Evolutionary conservation across 768 basidiomycete species (phyloP).

Genomic region (Agrocybe chaxingu): DNA sequence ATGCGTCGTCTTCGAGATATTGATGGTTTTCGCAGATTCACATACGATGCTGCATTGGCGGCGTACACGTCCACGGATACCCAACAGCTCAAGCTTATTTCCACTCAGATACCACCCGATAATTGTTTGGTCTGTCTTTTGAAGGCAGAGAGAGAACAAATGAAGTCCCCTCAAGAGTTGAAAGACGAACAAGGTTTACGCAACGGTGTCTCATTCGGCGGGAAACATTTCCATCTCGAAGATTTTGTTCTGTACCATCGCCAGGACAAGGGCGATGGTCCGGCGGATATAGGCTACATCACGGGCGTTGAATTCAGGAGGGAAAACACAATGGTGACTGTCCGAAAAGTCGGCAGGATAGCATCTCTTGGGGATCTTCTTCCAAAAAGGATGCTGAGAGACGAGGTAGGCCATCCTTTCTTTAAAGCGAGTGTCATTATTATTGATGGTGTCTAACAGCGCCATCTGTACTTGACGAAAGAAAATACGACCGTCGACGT

Average conservation of each 20-base stretch:
- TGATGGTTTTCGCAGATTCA: slow-evolving; percentile 33
- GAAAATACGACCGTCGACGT: slow-evolving; percentile 31
- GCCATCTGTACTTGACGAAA: slow-evolving; percentile 60
- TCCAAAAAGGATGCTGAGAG: slow-evolving; percentile 39
- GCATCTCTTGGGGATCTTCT: slow-evolving; percentile 32
- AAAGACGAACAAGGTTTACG: slow-evolving; percentile 22
- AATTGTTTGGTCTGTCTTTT: slow-evolving; percentile 53
- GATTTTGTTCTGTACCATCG: slow-evolving; percentile 56
- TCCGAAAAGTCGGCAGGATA: slow-evolving; percentile 51
- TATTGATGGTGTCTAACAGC: slow-evolving; percentile 29
- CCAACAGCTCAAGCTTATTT: slow-evolving; percentile 20
- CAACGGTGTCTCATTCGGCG: slow-evolving; percentile 44
- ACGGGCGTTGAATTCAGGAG: slow-evolving; percentile 23
- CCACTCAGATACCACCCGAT: slow-evolving; percentile 33
- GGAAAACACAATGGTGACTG: slow-evolving; percentile 22
- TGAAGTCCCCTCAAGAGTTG: slow-evolving; percentile 24
- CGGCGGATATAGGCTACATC: slow-evolving; percentile 58
- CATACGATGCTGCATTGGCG: slow-evolving; percentile 43
- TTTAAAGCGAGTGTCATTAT: neutral
- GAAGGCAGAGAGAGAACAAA: slow-evolving; percentile 27
- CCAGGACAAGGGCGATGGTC: slow-evolving; percentile 34
- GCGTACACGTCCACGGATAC: slow-evolving; percentile 42
- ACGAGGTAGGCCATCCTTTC: slow-evolving; percentile 45
- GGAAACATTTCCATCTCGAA: slow-evolving; percentile 50
- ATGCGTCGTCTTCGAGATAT: neutral